Evolutionary conservation across 345 rosid genomes (phyloP).

Genomic region (Viola odorata): DNA sequence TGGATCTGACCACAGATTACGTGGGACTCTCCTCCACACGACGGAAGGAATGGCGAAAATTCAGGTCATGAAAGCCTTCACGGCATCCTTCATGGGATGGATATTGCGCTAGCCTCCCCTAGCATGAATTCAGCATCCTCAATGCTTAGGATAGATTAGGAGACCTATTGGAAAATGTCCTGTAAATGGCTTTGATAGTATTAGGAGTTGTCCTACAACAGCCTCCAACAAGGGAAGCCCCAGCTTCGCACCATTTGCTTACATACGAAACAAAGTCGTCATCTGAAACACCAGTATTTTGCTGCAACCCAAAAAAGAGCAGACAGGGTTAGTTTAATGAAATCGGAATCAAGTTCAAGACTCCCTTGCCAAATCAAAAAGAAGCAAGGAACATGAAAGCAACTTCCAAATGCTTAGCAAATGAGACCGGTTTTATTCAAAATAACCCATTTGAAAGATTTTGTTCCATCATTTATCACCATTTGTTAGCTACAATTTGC

Average conservation of each 20-base stretch:
- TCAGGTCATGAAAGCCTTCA: neutral
- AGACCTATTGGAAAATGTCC: slow-evolving; percentile 36
- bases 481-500: neutral
- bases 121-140: neutral
- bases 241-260: slow-evolving; percentile 57
- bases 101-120: neutral
- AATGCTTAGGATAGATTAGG: slow-evolving; percentile 3
- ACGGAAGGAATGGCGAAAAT: neutral
- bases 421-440: no score
- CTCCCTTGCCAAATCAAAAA: neutral
- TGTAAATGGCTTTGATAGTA: slow-evolving; percentile 56
- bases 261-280: slow-evolving; percentile 67
- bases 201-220: slow-evolving; percentile 50
- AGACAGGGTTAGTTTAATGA: neutral
- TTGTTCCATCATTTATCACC: no score
- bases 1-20: neutral
- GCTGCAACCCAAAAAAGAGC: slow-evolving; percentile 32
- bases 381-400: neutral
- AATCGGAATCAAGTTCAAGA: neutral
- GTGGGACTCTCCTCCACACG: neutral
- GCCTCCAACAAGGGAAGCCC: slow-evolving; percentile 68
- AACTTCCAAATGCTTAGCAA: no score
- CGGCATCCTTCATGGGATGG: slow-evolving; percentile 4
- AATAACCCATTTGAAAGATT: no score
- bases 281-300: slow-evolving; percentile 64